phyloP scores from a whole-genome alignment of 2,329 filamentous ascomycete genomes.

The Teratosphaeria destructans region DNA sequence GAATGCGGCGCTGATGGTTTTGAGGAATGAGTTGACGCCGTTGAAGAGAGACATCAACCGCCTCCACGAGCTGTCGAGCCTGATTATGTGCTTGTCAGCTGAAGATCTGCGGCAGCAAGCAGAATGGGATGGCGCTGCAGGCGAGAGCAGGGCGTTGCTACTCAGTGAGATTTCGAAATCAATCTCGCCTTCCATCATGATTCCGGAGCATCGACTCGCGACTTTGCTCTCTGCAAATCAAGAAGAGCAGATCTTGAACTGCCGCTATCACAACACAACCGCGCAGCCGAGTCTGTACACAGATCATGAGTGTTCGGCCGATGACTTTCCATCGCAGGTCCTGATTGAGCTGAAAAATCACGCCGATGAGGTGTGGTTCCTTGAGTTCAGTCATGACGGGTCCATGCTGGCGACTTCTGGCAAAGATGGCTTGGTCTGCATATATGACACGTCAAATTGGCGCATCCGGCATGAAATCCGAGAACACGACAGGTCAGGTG shows the following conservation, averaged over 20 bases:
- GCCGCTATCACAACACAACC: conserved; percentile 78
- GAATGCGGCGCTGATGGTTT: conserved; percentile 63
- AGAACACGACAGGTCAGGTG: conserved; percentile 18
- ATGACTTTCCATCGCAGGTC: conserved; percentile 63
- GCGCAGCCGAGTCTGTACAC: conserved; percentile 74
- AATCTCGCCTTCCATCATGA: conserved; percentile 93
- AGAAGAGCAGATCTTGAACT: conserved; percentile 68
- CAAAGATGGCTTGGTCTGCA: conserved; percentile 60
- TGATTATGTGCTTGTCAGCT: conserved; percentile 77
- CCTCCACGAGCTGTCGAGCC: conserved; percentile 72
- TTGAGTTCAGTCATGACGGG: conserved; percentile 84
- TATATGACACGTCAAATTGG: conserved; percentile 72
- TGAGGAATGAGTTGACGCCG: conserved; percentile 79
- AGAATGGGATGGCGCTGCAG: conserved; percentile 73
- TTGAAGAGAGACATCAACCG: conserved; percentile 67
- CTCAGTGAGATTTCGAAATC: conserved; percentile 77
- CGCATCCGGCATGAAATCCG: conserved; percentile 43
- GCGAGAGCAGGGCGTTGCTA: conserved; percentile 61
- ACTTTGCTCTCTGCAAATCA: conserved; percentile 76
- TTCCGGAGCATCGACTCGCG: conserved; percentile 81
- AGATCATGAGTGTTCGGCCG: conserved; percentile 73
- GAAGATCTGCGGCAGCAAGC: conserved; percentile 69
- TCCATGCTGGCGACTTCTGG: conserved; percentile 73
- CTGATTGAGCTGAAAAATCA: conserved; percentile 63
- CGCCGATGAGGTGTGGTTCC: conserved; percentile 78